phyloP scores from a whole-genome alignment of 169 alveolate genomes.

The Theileria luwenshuni region DNA sequence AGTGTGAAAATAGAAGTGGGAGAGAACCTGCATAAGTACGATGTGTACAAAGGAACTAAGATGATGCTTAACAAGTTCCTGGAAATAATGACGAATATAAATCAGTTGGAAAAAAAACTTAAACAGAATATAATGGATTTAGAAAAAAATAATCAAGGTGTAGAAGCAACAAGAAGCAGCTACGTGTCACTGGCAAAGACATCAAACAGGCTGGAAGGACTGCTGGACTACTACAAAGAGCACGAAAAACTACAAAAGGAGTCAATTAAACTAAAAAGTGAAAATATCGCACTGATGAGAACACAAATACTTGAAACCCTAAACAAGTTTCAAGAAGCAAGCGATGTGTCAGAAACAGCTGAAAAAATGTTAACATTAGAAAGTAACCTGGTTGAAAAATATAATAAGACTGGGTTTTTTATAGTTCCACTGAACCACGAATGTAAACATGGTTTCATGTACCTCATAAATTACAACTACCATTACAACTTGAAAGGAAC shows the following conservation, averaged over 20 bases:
- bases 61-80: slow-evolving; percentile 15
- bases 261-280: slow-evolving; percentile 12
- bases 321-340: neutral
- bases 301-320: neutral
- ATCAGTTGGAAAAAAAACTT: slow-evolving; percentile 24
- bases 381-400: neutral
- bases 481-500: neutral
- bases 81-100: slow-evolving; percentile 19
- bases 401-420: slow-evolving; percentile 13
- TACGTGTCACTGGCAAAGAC: slow-evolving; percentile 6
- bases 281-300: slow-evolving; percentile 1
- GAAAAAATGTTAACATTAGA: neutral
- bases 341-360: neutral
- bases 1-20: slow-evolving; percentile 28
- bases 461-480: slow-evolving; percentile 8
- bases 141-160: slow-evolving; percentile 5
- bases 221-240: slow-evolving; percentile 6
- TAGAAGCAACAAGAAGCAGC: slow-evolving; percentile 13
- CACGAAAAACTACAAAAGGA: slow-evolving; percentile 20
- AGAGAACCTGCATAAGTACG: slow-evolving; percentile 9
- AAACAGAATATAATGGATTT: neutral
- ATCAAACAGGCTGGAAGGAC: slow-evolving; percentile 2
- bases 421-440: neutral
- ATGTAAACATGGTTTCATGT: neutral
- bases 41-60: slow-evolving; percentile 37